Evolutionary conservation across 2,329 filamentous ascomycete species (phyloP), one percentile per base, ranked within the genome.

Genomic region (Cladophialophora bantiana): DNA sequence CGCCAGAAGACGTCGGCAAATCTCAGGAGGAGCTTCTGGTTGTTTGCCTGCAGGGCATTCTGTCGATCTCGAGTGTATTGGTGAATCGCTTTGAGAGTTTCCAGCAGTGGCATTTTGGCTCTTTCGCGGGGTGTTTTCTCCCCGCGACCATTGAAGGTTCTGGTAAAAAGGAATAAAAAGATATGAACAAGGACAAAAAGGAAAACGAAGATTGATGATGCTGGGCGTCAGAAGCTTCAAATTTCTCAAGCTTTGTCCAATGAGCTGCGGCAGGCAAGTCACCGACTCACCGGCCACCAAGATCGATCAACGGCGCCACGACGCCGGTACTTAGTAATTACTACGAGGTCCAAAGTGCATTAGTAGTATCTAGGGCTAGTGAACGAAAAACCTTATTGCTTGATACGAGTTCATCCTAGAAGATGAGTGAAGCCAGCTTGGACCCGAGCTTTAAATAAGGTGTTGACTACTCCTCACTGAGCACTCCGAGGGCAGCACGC

Each of bases 1-100:
- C 76, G 74, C 4, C 71, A 42, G 42, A 81, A 72, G 10, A 80
- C 77, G 62, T 81, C 79, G 3, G 35, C 31, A 36, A 78, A 67
- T 4, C 77, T 74, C 36, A 61, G 63, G 1, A 66, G 26, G 1
- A 78, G 69, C 64, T 75, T 75, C 40, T 81, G 67, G 42, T 73
- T 72, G 61, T 73, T 72, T 13, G 66, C 68, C 40, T 71, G 65
- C 32, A 53, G 15, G 31, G 60, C 60, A 52, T 62, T 62, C 53
- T 62, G 50, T 6, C 60, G 50, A 48, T 62, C 60, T 34, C 60
- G 48, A 20, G 60, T 62, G 31, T 55, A 56, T 15, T 42, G 32
- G 50, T 62, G 60, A 13, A 62, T 4, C 12, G 36, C 38, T 38
- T 40, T 42, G 18, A 59, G 7, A 12, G 31, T 59, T 32, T 59